These are phyloP conservation scores for Apiospora malaysiana DNA, from an alignment of 2,329 filamentous ascomycete genomes.

Conservation along the genomic window DNA sequence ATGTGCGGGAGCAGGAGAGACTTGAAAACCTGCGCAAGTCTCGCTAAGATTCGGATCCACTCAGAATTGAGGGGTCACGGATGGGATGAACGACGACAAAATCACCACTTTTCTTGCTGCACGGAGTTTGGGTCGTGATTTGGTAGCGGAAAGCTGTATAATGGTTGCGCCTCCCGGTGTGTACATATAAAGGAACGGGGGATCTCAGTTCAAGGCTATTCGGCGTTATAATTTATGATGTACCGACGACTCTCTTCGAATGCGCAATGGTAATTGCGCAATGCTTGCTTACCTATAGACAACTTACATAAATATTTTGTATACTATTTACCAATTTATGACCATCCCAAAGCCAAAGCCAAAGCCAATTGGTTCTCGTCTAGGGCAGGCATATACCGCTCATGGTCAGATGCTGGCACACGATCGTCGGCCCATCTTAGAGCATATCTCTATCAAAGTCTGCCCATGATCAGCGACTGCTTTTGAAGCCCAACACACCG, in stretches of 20 bases:
- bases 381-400: neutral
- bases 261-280: neutral
- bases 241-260: neutral
- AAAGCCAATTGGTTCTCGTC: too few species aligned
- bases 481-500: neutral
- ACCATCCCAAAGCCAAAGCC: neutral
- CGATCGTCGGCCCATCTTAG: neutral
- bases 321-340: neutral
- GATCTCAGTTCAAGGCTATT: neutral
- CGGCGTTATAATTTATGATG: slow-evolving; percentile 9
- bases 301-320: slow-evolving; percentile 11
- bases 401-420: neutral
- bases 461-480: neutral
- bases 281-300: neutral
- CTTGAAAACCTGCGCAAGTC: slow-evolving; percentile 23
- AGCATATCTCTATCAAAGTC: neutral
- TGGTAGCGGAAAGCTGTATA: neutral
- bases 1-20: slow-evolving; percentile 55
- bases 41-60: slow-evolving; percentile 1
- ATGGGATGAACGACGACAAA: neutral
- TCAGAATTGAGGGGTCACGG: neutral
- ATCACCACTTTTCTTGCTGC: slow-evolving; percentile 22
- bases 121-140: slow-evolving; percentile 22
- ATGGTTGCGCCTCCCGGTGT: neutral
- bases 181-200: neutral